Conservation (phyloP, 176 grass and related monocot genomes). For the Poa pratensis region DNA sequence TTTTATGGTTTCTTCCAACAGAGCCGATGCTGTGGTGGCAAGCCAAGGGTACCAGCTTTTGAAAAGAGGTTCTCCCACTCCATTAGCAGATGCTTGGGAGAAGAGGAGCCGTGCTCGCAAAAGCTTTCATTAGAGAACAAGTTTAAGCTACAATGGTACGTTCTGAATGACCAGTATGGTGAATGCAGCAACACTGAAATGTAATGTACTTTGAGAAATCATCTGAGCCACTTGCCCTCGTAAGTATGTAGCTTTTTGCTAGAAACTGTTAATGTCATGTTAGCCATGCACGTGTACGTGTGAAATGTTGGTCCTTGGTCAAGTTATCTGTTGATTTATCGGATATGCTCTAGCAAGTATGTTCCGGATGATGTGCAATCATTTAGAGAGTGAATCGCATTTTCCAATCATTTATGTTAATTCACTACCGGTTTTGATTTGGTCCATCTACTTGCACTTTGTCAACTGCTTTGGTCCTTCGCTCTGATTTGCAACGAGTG, state of each 20-base stretch:
- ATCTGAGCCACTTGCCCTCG: not conserved
- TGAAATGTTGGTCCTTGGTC: slow-evolving; percentile 21
- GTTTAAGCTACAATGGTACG: not conserved
- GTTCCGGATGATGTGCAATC: not conserved
- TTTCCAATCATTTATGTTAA: not conserved
- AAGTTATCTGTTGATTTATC: slow-evolving; percentile 5
- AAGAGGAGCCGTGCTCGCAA: slow-evolving; percentile 14
- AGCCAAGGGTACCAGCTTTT: slow-evolving; percentile 31
- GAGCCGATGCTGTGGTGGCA: slow-evolving; percentile 12
- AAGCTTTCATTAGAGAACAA: not conserved
- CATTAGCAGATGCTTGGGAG: slow-evolving; percentile 24
- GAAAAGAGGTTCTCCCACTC: slow-evolving; percentile 24
- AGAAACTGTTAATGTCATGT: slow-evolving; percentile 16
- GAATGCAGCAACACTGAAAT: not conserved
- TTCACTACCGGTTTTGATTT: not conserved
- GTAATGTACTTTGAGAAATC: not conserved
- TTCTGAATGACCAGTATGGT: not conserved
- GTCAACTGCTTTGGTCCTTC: not conserved
- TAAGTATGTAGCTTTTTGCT: not conserved
- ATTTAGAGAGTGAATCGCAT: too few species aligned
- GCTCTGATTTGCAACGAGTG: not conserved
- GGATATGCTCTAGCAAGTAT: not conserved
- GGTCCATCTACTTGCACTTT: not conserved
- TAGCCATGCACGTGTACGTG: not conserved
- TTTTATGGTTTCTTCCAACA: slow-evolving; percentile 29